A percentile compares a stretch with the other conserved stretches of the same genome.
Evolutionary conservation across 495 filamentous ascomycete species (phyloP).

Genomic region (Aspergillus bridgeri): DNA sequence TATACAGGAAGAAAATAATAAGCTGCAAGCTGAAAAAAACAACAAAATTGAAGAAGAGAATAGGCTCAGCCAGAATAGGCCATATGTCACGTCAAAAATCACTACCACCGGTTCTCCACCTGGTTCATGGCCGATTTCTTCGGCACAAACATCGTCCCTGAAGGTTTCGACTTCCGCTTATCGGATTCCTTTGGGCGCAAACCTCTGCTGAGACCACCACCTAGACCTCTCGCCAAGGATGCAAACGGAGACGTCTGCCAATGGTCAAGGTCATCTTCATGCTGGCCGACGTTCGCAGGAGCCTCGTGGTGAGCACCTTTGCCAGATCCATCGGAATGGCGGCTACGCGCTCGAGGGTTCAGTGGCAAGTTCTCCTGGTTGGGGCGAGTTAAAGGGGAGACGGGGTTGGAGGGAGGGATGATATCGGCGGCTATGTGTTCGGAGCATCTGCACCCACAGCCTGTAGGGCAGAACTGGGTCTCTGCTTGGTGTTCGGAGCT

Average conservation of each 20-base stretch:
- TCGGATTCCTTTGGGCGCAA: conserved; percentile 31
- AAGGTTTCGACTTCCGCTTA: conserved; percentile 16
- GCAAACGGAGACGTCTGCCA: conserved; percentile 47
- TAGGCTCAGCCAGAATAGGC: not conserved
- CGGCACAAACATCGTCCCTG: conserved; percentile 17
- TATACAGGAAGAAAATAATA: not conserved
- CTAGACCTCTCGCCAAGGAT: conserved; percentile 44
- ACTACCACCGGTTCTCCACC: conserved; percentile 15
- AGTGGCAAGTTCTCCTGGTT: conserved; percentile 19
- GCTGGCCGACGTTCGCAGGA: conserved; percentile 19
- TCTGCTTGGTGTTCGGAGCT: conserved; percentile 13
- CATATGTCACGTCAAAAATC: not conserved
- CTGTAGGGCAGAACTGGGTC: conserved; percentile 39
- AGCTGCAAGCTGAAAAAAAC: not conserved
- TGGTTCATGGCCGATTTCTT: conserved; percentile 26
- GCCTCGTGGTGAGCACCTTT: conserved; percentile 3
- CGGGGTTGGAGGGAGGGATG: conserved; percentile 6
- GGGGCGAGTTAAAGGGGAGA: not conserved
- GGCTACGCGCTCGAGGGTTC: conserved; percentile 17
- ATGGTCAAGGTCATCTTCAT: conserved; percentile 35
- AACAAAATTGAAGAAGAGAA: conserved; percentile 3
- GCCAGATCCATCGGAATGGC: conserved; percentile 12
- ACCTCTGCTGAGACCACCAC: conserved; percentile 41
- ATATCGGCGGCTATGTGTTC: conserved; percentile 36
- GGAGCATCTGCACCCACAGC: conserved; percentile 51